Base-by-base conservation (phyloP, 1,139 yeast genomes). In the Sugiyamaella novakii region DNA sequence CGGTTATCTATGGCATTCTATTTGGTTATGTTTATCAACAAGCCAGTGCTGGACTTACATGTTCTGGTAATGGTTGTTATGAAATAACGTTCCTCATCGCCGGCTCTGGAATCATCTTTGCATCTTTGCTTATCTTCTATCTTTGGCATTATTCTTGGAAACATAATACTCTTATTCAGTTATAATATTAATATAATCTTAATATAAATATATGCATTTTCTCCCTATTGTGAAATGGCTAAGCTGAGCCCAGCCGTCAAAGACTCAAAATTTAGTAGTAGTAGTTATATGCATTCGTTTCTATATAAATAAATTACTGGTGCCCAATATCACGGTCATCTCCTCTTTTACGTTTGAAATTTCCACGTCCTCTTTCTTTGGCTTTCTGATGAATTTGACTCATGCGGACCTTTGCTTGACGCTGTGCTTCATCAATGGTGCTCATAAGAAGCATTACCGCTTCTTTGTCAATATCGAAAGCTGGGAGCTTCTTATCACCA, bases 381-480 rank as follows among this genome's bases (percentile, higher is more conserved):
- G 71, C 55, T 65, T 73, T 67, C 45, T 57, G 56, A 28, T 57
- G 54, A 17, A 59, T 42, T 31, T 58, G 59, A 21, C 52, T 55
- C 61, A 56, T 53, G 35, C 52, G 54, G 33, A 39, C 80, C 79
- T 64, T 91, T 17, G 97, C 95, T 68, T 87, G 95, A 33, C 96
- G 86, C 57, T 84, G 81, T 12, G 98, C 98, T 60, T 87, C 86
- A 59, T 89, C 96, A 30, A 92, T 97, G 44, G 94, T 84, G 51
- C 85, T 84, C 63, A 88, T 87, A 55, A 94, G 72, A 3, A 89
- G 81, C 65, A 84, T 76, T 55, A 92, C 87, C 2, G 84, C 86
- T 55, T 82, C 86, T 61, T 80, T 84, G 44, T 88, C 84, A 2
- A 94, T 87, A 4, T 83, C 83, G 60, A 87, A 96, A 66, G 87